phyloP scores from a whole-genome alignment of 768 basidiomycete species.

The Tylopilus plumbeoviolaceoides region DNA sequence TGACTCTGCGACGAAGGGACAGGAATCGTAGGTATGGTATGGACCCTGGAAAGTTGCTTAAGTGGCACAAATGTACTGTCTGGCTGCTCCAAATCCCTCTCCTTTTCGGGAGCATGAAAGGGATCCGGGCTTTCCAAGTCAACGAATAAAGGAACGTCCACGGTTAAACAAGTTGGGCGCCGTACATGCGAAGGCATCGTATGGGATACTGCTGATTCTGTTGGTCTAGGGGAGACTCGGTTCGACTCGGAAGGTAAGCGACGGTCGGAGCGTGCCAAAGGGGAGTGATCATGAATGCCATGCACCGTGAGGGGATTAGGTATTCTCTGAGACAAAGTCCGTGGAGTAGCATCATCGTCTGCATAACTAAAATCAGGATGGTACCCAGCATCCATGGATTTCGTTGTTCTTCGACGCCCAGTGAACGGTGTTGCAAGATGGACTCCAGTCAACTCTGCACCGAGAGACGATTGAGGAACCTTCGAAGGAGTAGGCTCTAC shows the following conservation, averaged over 20 bases:
- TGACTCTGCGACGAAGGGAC: conserved; percentile 32
- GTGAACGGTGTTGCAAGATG: conserved; percentile 11
- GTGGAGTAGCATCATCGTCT: conserved; percentile 18
- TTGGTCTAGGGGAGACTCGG: background rate
- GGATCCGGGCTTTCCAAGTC: background rate
- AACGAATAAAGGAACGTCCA: background rate
- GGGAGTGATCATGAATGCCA: background rate
- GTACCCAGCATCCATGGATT: too few species aligned
- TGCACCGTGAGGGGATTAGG: background rate
- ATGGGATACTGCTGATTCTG: background rate
- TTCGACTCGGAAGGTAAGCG: background rate
- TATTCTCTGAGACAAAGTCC: conserved; percentile 6
- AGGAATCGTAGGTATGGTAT: conserved; percentile 9
- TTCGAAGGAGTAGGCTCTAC: background rate
- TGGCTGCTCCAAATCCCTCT: background rate
- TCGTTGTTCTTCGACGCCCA: background rate
- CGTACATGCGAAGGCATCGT: background rate
- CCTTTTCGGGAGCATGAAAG: background rate
- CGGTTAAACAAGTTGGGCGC: background rate
- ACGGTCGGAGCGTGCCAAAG: background rate
- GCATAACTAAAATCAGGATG: background rate
- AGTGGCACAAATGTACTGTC: background rate
- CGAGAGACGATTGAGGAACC: background rate
- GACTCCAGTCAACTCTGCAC: background rate
- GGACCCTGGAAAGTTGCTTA: background rate